Evolutionary conservation across 495 filamentous ascomycete species (phyloP), one percentile per base, ranked within the genome.

Genomic region (Penicillium roqueforti): DNA sequence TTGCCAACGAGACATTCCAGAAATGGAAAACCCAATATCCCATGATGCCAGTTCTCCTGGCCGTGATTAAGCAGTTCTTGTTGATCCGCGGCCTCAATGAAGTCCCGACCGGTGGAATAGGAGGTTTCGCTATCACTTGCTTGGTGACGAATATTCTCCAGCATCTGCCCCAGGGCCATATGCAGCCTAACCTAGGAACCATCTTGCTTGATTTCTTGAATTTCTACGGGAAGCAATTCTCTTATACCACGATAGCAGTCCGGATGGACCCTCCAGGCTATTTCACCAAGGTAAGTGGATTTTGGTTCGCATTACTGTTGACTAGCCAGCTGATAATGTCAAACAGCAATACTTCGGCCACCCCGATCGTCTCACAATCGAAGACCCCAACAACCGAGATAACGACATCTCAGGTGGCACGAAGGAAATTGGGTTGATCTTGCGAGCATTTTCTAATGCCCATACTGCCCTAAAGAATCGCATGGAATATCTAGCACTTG

Each of bases 71-170:
- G 69, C 95, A 97, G 49, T 91, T 95, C 51, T 73, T 98, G 18
- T 73, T 86, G 16, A 92, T 98, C 82, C 82, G 91, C 38, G 88
- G 84, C 2, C 76, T 97, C 32, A 96, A 97, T 56, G 93, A 98
- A 66, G 90, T 95, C 3, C 83, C 85, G 18, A 85, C 81, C 39
- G 95, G 95, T 51, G 95, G 95, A 0, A 78, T 98, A n/a, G 95
- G 93, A 31, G 92, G 92, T 1, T 97, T 97, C 62, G 87, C 91
- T 1, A 86, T 95, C 47, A 96, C 87, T 37, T 98, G 95, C 72
- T 78, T 98, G 38, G 88, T 97, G n/a, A 84, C 89, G 46, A 90
- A 85, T 68, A 74, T 96, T 58, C 70, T 97, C 14, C 87, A 96
- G 60, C 80, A 85, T 52, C 78, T 87, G 73, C 89, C 91, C 4